Base-by-base conservation (phyloP, 1,139 yeast genomes). In the Zygotorulaspora mrakii region DNA sequence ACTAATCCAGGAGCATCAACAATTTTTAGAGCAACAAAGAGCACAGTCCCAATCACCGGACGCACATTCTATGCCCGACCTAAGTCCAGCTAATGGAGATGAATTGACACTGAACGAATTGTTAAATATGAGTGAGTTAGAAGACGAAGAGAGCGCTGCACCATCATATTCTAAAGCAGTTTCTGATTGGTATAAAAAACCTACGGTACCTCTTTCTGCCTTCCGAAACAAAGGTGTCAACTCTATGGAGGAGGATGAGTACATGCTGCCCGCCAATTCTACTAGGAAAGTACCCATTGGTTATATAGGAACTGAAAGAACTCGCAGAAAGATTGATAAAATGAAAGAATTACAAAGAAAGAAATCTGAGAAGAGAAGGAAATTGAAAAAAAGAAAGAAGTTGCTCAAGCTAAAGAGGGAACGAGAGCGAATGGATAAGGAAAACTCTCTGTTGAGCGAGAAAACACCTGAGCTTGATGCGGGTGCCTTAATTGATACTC, bases 101-200 rank as follows among this genome's bases (percentile, higher is more conserved):
- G 89, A 83, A 33, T 65, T 87, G 37, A 88, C 86, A 5, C 67
- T 89, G 42, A 96, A 88, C 59, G 96, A 89, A 55, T 71, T 88
- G 44, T 71, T 89, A 55, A 86, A 89, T 61, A 82, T 91, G 62
- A 82, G 91, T 60, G 96, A 86, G 59, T 69, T 89, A 49, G 96
- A 87, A 53, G 88, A 84, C 52, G 86, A 77, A 35, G 85, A 80
- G 39, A 79, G 75, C 39, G 77, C 66, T 11, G 57, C 49, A 59
- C 55, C 8, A 5, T 43, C 47, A 17, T 43, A 39, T 25, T 28
- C 43, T 12, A 42, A 43, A 25, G 44, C 44, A 9, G 45, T 45
- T 9, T 46, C 55, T 8, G 60, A 52, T 39, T 59, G 64, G 64
- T 59, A 57, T 42, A 73, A 70, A 49, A 75, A 76, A 51, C 73